phyloP scores from a whole-genome alignment of 768 basidiomycete species.

The Tulasnella sp. region DNA sequence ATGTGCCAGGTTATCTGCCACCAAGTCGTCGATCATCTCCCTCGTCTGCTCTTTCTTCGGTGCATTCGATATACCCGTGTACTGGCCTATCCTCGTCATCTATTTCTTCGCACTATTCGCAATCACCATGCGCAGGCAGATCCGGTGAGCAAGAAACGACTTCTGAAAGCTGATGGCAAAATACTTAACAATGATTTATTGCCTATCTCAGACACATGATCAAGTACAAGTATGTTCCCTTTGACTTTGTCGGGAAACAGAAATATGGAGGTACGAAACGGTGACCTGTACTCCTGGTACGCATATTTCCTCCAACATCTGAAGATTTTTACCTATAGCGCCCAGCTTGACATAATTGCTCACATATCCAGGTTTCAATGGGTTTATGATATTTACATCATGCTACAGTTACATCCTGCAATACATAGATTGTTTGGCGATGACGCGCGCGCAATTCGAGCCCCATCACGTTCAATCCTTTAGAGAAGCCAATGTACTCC shows the following conservation, averaged over 20 bases:
- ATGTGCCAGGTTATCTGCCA: constrained; percentile 68
- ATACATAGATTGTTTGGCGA: no score
- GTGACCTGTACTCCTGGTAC: neutral
- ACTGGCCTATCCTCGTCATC: constrained; percentile 96
- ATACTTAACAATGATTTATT: neutral
- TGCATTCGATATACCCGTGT: constrained; percentile 91
- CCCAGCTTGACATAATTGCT: no score
- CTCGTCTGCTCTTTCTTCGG: constrained; percentile 71
- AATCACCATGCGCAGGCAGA: constrained; percentile 91
- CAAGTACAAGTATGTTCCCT: constrained; percentile 95
- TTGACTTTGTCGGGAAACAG: constrained; percentile 89
- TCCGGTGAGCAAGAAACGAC: constrained; percentile 52
- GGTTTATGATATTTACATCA: no score
- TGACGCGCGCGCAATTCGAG: no score
- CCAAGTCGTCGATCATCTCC: constrained; percentile 76
- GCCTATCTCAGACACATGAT: constrained; percentile 77
- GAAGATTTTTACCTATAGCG: no score
- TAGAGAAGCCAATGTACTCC: no score
- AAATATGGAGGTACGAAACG: constrained; percentile 50
- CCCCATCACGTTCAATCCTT: no score
- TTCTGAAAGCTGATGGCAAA: neutral
- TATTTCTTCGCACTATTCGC: constrained; percentile 95
- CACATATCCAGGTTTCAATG: no score
- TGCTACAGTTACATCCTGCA: no score
- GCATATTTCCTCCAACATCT: no score